Conservation (phyloP, 2,329 filamentous ascomycete species). For the Penicillium sclerotigenum region DNA sequence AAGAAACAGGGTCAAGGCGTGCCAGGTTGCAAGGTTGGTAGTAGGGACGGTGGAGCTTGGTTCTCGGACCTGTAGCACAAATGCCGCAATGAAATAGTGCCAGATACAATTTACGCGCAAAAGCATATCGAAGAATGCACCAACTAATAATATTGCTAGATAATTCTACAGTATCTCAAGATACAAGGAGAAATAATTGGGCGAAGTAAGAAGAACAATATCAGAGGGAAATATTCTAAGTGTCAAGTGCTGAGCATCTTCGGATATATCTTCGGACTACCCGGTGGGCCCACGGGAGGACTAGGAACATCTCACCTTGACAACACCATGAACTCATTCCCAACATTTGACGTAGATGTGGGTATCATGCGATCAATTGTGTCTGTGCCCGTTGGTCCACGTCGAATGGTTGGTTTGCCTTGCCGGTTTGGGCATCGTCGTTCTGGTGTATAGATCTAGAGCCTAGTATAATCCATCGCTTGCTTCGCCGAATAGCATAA, state of each 20-base stretch:
- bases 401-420: background rate
- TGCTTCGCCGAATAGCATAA: background rate
- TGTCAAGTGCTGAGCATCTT: background rate
- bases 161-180: background rate
- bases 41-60: background rate
- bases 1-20: background rate
- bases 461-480: background rate
- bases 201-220: background rate
- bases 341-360: background rate
- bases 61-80: constrained; percentile 6
- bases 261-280: background rate
- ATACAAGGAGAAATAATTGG: background rate
- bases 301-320: background rate
- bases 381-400: background rate
- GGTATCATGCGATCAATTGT: background rate
- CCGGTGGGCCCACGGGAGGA: background rate
- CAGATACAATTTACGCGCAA: background rate
- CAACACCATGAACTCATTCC: background rate
- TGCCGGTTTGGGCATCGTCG: background rate
- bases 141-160: background rate
- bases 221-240: background rate
- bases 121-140: background rate
- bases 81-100: background rate
- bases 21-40: background rate
- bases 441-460: background rate